Conservation (phyloP, 75 land plant species). For the Sequoiadendron giganteum region DNA sequence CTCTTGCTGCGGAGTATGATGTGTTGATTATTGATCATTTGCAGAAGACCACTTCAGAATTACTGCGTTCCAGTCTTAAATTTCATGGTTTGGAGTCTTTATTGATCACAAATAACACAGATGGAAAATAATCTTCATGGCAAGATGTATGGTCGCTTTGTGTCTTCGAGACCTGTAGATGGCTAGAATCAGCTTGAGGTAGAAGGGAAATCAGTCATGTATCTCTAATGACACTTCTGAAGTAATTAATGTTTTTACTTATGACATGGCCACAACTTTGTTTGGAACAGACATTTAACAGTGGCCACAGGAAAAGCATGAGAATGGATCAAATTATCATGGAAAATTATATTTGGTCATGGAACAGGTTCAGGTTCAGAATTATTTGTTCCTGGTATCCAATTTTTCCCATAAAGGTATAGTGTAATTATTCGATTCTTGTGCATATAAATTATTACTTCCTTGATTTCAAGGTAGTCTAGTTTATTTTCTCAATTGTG, state of each 20-base stretch:
- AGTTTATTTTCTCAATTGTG: background rate
- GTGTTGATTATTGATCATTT: slow-evolving; percentile 50
- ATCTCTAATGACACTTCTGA: background rate
- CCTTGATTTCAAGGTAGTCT: background rate
- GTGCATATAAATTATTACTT: background rate
- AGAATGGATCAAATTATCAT: background rate
- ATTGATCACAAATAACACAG: slow-evolving; percentile 11
- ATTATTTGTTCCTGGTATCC: background rate
- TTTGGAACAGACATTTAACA: background rate
- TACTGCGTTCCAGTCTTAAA: slow-evolving; percentile 50
- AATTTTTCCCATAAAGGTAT: background rate
- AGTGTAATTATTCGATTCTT: background rate
- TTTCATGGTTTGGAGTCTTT: slow-evolving; percentile 51
- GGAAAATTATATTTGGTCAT: background rate
- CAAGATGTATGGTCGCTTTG: background rate
- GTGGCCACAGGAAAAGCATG: background rate
- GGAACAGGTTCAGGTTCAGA: background rate
- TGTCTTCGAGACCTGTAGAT: background rate
- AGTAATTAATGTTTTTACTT: background rate
- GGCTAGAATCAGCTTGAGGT: background rate
- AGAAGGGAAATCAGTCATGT: background rate
- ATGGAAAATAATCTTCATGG: background rate
- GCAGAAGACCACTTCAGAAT: slow-evolving; percentile 51
- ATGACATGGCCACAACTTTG: background rate
- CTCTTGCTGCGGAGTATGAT: slow-evolving; percentile 44